A percentile compares a stretch with the other conserved stretches of the same genome.
Evolutionary conservation across 768 basidiomycete genomes (phyloP).

Genomic region (Naganishia friedmannii): DNA sequence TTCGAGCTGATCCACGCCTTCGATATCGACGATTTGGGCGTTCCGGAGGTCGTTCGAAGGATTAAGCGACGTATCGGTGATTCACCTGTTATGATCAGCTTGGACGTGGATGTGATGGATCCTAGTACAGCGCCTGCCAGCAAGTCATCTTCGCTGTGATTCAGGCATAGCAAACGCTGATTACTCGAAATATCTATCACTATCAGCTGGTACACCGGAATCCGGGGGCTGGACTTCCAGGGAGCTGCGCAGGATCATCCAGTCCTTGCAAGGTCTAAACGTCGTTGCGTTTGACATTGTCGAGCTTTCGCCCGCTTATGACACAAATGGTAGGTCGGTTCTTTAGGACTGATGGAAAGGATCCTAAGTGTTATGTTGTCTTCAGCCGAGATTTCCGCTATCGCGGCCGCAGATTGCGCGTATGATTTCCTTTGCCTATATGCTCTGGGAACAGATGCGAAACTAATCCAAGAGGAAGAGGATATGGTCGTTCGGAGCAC

Average conservation of each 20-base stretch:
- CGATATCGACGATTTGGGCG: slow-evolving; percentile 77
- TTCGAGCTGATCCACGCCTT: slow-evolving; percentile 76
- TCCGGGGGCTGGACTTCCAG: slow-evolving; percentile 46
- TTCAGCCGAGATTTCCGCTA: slow-evolving; percentile 40
- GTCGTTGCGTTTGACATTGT: slow-evolving; percentile 46
- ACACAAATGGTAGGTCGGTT: slow-evolving; percentile 42
- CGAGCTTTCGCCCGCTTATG: slow-evolving; percentile 46
- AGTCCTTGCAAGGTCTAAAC: slow-evolving; percentile 45
- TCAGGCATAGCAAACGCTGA: background rate
- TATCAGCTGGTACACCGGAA: slow-evolving; percentile 41
- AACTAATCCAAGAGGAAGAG: slow-evolving; percentile 1
- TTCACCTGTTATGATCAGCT: slow-evolving; percentile 67
- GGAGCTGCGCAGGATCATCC: slow-evolving; percentile 44
- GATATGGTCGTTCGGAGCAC: background rate
- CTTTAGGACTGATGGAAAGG: background rate
- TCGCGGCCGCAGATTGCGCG: slow-evolving; percentile 42
- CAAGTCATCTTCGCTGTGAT: background rate
- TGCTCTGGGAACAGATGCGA: slow-evolving; percentile 28
- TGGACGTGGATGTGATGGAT: slow-evolving; percentile 51
- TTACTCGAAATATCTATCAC: background rate
- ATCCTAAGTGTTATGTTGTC: background rate
- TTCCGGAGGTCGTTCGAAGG: slow-evolving; percentile 65
- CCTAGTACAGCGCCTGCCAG: slow-evolving; percentile 43
- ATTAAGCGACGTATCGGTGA: slow-evolving; percentile 72
- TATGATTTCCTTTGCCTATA: slow-evolving; percentile 45